These are phyloP conservation scores for Sutorius eximius DNA, from an alignment of 1,284 basidiomycete species.

Conservation along the genomic window DNA sequence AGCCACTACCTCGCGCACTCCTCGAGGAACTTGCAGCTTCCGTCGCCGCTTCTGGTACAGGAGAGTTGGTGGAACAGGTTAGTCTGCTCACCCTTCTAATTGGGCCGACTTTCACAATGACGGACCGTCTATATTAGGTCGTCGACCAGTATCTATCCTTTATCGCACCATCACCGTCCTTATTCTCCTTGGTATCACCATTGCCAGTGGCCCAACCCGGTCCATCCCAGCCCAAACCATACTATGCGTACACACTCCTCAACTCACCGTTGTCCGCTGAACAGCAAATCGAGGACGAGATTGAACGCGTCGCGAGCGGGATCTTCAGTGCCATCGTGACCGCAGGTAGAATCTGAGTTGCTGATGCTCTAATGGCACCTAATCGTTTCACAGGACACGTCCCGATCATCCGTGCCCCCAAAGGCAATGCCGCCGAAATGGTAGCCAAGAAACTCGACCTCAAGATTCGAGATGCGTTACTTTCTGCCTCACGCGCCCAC, in stretches of 20 bases:
- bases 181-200: constrained; percentile 85
- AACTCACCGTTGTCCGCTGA: constrained; percentile 93
- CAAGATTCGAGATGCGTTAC: constrained; percentile 90
- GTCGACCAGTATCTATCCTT: constrained; percentile 98
- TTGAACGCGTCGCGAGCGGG: constrained; percentile 89
- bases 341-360: constrained; percentile 59
- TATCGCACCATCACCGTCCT: constrained; percentile 89
- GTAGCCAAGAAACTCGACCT: constrained; percentile 93
- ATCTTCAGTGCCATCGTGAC: constrained; percentile 95
- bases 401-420: constrained; percentile 92
- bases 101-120: background rate
- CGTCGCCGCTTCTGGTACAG: constrained; percentile 84
- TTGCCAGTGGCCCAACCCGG: constrained; percentile 36
- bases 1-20: constrained; percentile 82
- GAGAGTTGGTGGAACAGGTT: constrained; percentile 80
- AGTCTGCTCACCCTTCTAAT: constrained; percentile 14
- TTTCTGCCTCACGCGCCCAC: constrained; percentile 73
- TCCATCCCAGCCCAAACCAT: constrained; percentile 37
- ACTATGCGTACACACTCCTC: constrained; percentile 76
- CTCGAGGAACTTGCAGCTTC: constrained; percentile 92
- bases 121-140: constrained; percentile 49
- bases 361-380: background rate
- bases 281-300: constrained; percentile 90
- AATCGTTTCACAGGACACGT: constrained; percentile 66
- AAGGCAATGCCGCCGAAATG: constrained; percentile 98